These are phyloP conservation scores for Dioscorea zingiberensis DNA, from an alignment of 106 monocot species.

Conservation along the genomic window DNA sequence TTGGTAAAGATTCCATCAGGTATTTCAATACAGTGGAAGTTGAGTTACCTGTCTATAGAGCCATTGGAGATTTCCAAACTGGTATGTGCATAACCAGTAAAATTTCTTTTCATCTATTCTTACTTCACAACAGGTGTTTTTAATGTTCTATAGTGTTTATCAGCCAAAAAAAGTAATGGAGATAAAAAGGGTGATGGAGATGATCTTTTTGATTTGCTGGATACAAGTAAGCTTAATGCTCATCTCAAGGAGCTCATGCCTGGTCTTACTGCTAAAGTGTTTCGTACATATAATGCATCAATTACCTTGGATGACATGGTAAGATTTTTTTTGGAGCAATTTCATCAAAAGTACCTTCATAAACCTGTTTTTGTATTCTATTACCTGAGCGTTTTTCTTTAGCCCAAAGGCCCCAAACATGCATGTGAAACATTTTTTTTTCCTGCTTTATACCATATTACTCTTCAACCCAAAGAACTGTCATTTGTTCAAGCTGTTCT, in stretches of 20 bases:
- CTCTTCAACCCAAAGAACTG: too few species aligned
- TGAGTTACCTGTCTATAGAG: conserved; percentile 73
- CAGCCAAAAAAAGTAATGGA: conserved; percentile 42
- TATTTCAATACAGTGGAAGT: conserved; percentile 93
- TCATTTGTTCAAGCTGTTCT: too few species aligned
- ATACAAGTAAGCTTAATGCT: conserved; percentile 85
- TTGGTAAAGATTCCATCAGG: conserved; percentile 97
- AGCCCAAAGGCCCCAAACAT: too few species aligned
- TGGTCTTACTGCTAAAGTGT: conserved; percentile 90
- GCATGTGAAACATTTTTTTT: too few species aligned
- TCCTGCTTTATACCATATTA: too few species aligned
- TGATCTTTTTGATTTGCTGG: conserved; percentile 77
- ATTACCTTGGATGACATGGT: conserved; percentile 88
- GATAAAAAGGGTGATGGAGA: conserved; percentile 46
- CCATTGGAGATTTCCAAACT: conserved; percentile 73
- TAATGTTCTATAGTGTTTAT: neutral
- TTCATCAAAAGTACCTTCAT: too few species aligned
- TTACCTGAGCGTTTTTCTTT: too few species aligned
- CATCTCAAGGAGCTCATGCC: conserved; percentile 92
- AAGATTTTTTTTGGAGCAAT: conserved; percentile 5
- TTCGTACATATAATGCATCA: conserved; percentile 96
- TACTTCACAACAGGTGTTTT: too few species aligned
- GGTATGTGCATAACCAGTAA: conserved; percentile 21
- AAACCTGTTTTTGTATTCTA: too few species aligned
- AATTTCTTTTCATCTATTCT: neutral